Evolutionary conservation across 202 grass and related monocot genomes (phyloP).

Genomic region (Schoenoplectus tabernaemontani): DNA sequence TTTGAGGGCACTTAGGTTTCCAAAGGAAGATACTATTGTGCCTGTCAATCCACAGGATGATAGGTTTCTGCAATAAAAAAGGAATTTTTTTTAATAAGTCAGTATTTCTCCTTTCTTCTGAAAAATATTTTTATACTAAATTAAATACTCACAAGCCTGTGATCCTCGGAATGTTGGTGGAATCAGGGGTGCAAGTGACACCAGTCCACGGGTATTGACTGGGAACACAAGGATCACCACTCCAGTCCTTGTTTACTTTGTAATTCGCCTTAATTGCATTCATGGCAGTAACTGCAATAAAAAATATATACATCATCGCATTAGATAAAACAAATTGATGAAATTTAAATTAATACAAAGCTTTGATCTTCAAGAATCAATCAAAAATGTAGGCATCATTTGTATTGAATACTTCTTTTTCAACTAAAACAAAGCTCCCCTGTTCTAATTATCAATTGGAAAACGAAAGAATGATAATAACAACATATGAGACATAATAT

Average conservation of each 20-base stretch:
- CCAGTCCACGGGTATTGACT: conserved; percentile 11
- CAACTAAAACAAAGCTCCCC: too few species aligned
- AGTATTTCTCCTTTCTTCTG: not conserved
- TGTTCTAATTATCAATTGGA: too few species aligned
- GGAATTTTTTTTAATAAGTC: too few species aligned
- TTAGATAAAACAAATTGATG: not conserved
- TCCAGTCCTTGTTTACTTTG: conserved; percentile 29
- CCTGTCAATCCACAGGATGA: conserved; percentile 1
- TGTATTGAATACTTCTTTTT: too few species aligned
- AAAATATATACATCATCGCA: not conserved
- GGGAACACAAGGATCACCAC: conserved; percentile 33
- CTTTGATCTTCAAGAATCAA: not conserved
- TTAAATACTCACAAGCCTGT: conserved; percentile 19
- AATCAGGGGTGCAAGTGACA: conserved; percentile 16
- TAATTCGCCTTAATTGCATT: conserved; percentile 29
- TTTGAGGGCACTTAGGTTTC: not conserved
- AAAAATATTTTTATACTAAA: not conserved
- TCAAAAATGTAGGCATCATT: not conserved
- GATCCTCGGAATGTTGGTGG: conserved; percentile 11
- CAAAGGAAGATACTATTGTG: not conserved
- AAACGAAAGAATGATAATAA: too few species aligned
- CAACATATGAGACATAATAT: too few species aligned
- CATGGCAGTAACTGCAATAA: conserved; percentile 21
- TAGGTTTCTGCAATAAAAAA: conserved; percentile 9
- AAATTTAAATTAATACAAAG: not conserved